These are phyloP conservation scores for Cyberlindnera xylosilytica DNA, from an alignment of 805 yeast species.

Conservation along the genomic window DNA sequence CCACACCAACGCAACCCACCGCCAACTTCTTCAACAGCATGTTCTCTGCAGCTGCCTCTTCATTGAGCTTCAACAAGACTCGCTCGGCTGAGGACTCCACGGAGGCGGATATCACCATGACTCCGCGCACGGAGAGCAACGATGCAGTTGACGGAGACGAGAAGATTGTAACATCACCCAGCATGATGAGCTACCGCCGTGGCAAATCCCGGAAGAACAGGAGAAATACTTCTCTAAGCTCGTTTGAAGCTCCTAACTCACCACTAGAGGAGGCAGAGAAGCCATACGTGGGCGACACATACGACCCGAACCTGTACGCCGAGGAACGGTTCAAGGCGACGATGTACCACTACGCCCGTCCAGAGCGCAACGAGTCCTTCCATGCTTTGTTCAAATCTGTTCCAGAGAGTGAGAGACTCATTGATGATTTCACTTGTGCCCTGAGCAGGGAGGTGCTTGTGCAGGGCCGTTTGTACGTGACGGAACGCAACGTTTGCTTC, in stretches of 20 bases:
- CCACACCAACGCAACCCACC: slow-evolving; percentile 18
- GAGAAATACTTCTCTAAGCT: slow-evolving; percentile 20
- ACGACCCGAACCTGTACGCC: slow-evolving; percentile 43
- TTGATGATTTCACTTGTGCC: slow-evolving; percentile 92
- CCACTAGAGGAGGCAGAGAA: slow-evolving; percentile 17
- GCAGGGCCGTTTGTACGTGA: slow-evolving; percentile 83
- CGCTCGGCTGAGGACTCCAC: neutral
- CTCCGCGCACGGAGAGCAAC: neutral
- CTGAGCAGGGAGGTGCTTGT: slow-evolving; percentile 78
- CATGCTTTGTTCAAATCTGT: slow-evolving; percentile 69
- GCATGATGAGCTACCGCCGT: slow-evolving; percentile 26
- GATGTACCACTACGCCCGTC: slow-evolving; percentile 59
- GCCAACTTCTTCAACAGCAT: slow-evolving; percentile 22
- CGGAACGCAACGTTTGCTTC: slow-evolving; percentile 79
- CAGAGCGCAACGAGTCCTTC: slow-evolving; percentile 67
- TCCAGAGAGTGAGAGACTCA: slow-evolving; percentile 63
- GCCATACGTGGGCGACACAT: slow-evolving; percentile 11
- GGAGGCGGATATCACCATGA: slow-evolving; percentile 2
- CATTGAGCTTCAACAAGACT: slow-evolving; percentile 14
- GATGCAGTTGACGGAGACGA: slow-evolving; percentile 1
- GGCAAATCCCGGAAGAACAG: slow-evolving; percentile 10
- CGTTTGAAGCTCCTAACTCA: slow-evolving; percentile 18
- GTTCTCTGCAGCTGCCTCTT: slow-evolving; percentile 15
- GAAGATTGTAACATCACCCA: slow-evolving; percentile 19
- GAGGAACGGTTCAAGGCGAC: slow-evolving; percentile 60